Evolutionary conservation across 495 filamentous ascomycete genomes (phyloP), one percentile per base, ranked within the genome.

Genomic region (Thozetella sp.): DNA sequence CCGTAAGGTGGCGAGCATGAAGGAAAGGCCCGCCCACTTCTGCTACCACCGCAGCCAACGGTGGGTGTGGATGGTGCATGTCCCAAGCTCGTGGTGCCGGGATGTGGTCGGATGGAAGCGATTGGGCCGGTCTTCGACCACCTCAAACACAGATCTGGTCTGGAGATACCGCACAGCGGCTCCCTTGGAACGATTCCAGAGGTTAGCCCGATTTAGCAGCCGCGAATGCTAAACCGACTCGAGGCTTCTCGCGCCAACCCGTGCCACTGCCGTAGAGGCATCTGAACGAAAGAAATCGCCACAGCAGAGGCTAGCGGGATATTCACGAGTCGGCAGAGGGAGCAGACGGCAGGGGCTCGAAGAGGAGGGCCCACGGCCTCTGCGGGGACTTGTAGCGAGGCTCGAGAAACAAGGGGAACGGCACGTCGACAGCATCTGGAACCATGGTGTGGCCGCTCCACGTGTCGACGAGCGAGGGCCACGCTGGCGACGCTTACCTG

Each of bases 81-180:
- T 54, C 56, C 59, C 61, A 51, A 52, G 26, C 20, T 51, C 34
- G 22, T 52, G 59, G 68, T 57, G 64, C 9, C 40, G 62, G 61
- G 57, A 53, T 63, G 51, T 51, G 51, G 22, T 62, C 1, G 54
- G 27, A 43, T 45, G 34, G 19, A 25, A 30, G 56, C 30, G 55
- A 69, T 63, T 63, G 64, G 68, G 34, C 56, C 57, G 63, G 66
- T 58, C 63, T 56, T 17, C 59, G 25, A 54, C n/a, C 37, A 68
- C 63, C 63, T 62, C 69, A 71, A 69, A 71, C 68, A 60, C 68
- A 66, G 62, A 67, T 67, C 54, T 60, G 62, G 60, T 67, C 66
- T 69, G 62, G 62, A 54, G 62, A 57, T 61, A 62, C 59, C 62
- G 66, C 62, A 64, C 62, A 64, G 58, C 55, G 50, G 30, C 51